A percentile compares a stretch with the other conserved stretches of the same genome.
Conservation (phyloP, 306 rosid genomes). For the Styphnolobium japonicum region DNA sequence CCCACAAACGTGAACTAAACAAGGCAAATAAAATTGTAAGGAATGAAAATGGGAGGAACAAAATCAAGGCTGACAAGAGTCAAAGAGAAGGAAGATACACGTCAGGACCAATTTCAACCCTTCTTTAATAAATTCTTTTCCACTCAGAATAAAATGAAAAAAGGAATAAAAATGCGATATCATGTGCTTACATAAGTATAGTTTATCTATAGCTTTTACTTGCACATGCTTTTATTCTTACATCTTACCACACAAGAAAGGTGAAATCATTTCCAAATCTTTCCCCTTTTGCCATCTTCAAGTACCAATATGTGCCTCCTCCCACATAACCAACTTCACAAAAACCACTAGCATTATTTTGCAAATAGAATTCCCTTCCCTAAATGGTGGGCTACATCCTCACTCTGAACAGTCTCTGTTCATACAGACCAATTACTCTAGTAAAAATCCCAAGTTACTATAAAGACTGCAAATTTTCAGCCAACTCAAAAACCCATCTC, state of each 20-base stretch:
- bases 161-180: not conserved
- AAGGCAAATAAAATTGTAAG: not conserved
- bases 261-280: not conserved
- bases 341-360: not conserved
- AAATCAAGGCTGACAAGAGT: not conserved
- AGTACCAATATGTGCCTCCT: not conserved
- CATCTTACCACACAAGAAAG: not conserved
- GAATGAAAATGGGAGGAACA: not conserved
- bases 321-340: not conserved
- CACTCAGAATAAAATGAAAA: not conserved
- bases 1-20: not conserved
- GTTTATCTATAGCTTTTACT: not conserved
- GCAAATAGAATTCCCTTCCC: slow-evolving; percentile 8
- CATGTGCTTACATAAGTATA: not conserved
- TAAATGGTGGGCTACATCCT: not conserved
- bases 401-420: not conserved
- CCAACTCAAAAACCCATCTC: not conserved
- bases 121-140: not conserved
- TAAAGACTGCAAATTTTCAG: not conserved
- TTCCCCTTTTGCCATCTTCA: not conserved
- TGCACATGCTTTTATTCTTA: not conserved
- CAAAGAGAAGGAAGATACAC: slow-evolving; percentile 4
- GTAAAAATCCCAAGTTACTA: not conserved
- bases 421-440: not conserved
- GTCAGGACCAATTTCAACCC: not conserved